These are phyloP conservation scores for Phytophthora boehmeriae DNA, from an alignment of 352 stramenopile species.

Conservation along the genomic window DNA sequence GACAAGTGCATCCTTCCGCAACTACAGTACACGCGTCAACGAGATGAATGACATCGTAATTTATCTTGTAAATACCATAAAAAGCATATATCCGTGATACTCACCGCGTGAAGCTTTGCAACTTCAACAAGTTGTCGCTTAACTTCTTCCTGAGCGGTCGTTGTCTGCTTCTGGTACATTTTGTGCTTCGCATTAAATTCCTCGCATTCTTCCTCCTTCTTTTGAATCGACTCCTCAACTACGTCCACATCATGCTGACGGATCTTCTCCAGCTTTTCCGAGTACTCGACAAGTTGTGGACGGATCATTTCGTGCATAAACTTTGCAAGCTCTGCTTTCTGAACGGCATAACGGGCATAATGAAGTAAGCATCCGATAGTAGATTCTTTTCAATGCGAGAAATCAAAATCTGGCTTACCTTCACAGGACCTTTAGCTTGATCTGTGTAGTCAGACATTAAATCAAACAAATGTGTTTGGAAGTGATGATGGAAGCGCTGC, in stretches of 20 bases:
- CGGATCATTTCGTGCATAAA: constrained; percentile 71
- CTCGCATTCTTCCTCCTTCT: constrained; percentile 62
- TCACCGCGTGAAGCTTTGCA: constrained; percentile 68
- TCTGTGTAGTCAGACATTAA: constrained; percentile 77
- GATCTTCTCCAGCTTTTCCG: constrained; percentile 65
- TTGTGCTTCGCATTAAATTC: constrained; percentile 62
- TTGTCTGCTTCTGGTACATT: constrained; percentile 61
- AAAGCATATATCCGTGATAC: constrained; percentile 4
- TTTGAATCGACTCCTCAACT: constrained; percentile 60
- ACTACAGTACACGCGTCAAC: constrained; percentile 35
- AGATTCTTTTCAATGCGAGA: too few species aligned
- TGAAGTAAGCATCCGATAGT: neutral
- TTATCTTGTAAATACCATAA: too few species aligned
- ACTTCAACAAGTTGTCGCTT: constrained; percentile 72
- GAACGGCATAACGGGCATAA: neutral
- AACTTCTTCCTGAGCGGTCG: constrained; percentile 60
- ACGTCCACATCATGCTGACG: constrained; percentile 58
- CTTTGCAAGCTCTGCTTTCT: constrained; percentile 71
- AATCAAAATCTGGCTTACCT: constrained; percentile 33
- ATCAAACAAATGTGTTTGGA: constrained; percentile 70
- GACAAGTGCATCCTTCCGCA: constrained; percentile 76
- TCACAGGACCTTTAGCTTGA: constrained; percentile 59
- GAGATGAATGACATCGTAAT: neutral
- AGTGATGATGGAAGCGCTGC: constrained; percentile 78
- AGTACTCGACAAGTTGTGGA: constrained; percentile 54